Conservation (phyloP, 2,329 filamentous ascomycete genomes). For the Trichophyton equinum region DNA sequence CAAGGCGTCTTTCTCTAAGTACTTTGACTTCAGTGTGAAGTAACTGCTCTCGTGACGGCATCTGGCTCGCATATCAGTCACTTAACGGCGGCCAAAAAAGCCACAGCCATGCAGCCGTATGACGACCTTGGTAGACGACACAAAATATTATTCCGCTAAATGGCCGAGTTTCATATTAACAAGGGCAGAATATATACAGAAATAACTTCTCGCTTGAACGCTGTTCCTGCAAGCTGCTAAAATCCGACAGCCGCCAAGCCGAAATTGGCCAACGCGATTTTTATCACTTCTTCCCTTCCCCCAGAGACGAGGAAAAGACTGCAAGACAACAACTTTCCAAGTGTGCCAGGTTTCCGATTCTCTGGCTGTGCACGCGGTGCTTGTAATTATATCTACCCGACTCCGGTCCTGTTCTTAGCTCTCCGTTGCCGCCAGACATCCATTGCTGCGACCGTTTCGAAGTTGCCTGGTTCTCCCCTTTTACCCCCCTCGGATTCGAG, state of each 20-base stretch:
- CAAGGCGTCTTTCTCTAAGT: not conserved
- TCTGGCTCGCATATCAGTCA: not conserved
- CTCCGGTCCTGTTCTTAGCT: not conserved
- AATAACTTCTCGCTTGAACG: not conserved
- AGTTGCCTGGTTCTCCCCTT: not conserved
- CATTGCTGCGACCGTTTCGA: conserved; percentile 19
- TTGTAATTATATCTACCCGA: not conserved
- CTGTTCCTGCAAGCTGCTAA: not conserved
- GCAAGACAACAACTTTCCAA: not conserved
- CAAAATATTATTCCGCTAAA: not conserved
- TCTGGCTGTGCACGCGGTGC: not conserved
- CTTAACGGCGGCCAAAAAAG: not conserved
- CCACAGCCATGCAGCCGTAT: not conserved
- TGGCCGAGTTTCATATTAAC: not conserved
- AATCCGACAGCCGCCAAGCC: not conserved
- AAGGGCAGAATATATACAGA: not conserved
- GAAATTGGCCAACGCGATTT: not conserved
- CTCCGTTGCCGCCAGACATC: not conserved
- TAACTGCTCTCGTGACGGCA: not conserved
- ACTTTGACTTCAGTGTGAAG: not conserved
- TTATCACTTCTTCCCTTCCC: not conserved
- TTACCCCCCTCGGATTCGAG: conserved; percentile 3
- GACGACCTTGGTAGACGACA: not conserved
- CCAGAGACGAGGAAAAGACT: not conserved
- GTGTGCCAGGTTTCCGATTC: not conserved